Evolutionary conservation across 2,329 filamentous ascomycete species (phyloP).

Genomic region (Ploettnerulaceae sp.): DNA sequence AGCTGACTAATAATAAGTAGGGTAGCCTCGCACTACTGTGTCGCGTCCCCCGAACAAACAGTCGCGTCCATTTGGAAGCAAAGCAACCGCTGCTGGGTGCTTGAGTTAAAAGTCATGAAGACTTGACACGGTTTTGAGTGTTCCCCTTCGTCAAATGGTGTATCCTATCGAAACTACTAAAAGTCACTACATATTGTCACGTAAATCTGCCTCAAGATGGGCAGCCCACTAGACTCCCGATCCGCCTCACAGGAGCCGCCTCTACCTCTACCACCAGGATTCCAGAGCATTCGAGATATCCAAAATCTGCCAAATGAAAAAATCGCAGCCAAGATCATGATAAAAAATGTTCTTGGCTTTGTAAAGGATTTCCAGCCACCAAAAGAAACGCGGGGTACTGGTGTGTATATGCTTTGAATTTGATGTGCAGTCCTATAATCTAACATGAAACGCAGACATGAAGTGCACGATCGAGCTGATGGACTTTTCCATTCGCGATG

Average conservation of each 20-base stretch:
- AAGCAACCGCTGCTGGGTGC: no score
- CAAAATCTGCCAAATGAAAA: conserved; percentile 41
- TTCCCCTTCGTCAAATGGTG: no score
- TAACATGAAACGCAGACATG: conserved; percentile 42
- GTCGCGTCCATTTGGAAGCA: not conserved
- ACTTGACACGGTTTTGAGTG: no score
- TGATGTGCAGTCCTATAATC: not conserved
- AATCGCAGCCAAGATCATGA: conserved; percentile 29
- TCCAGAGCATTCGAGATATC: conserved; percentile 40
- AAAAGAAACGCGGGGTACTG: conserved; percentile 45
- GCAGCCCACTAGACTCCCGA: not conserved
- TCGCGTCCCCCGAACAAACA: conserved; percentile 13
- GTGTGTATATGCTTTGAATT: conserved; percentile 36
- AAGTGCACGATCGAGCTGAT: conserved; percentile 57
- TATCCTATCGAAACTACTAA: no score
- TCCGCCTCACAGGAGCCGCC: conserved; percentile 7
- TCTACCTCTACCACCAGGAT: conserved; percentile 38
- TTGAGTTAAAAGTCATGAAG: no score
- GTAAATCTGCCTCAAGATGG: conserved; percentile 6
- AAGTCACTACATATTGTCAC: not conserved
- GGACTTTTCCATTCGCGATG: conserved; percentile 47
- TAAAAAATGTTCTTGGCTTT: conserved; percentile 61
- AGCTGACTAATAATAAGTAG: conserved; percentile 13
- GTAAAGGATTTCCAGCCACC: conserved; percentile 60
- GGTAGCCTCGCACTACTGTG: conserved; percentile 11